These are phyloP conservation scores for Entophlyctis helioformis DNA, from an alignment of 192 early-diverging fungal species.

Conservation along the genomic window DNA sequence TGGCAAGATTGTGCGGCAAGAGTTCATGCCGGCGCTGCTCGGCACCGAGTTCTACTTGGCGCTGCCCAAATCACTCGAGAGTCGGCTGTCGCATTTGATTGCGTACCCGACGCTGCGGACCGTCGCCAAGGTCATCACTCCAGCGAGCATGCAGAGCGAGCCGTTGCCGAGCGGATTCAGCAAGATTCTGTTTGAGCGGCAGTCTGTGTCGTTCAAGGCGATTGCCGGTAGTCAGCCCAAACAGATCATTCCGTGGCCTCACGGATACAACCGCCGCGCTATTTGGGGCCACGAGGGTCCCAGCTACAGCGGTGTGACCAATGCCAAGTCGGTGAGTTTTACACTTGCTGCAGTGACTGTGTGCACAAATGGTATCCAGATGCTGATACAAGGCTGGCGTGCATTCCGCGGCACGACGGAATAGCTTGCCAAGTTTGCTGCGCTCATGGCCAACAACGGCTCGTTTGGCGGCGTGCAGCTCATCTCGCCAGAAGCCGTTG, in stretches of 20 bases:
- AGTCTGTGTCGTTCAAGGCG: conserved; percentile 14
- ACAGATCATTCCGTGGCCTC: conserved; percentile 22
- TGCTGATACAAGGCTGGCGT: no score
- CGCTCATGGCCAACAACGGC: conserved; percentile 49
- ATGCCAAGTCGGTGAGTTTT: conserved; percentile 29
- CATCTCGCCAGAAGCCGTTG: conserved; percentile 12
- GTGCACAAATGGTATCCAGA: no score
- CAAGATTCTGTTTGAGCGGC: conserved; percentile 17
- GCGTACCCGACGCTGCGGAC: conserved; percentile 29
- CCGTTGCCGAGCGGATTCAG: conserved; percentile 7
- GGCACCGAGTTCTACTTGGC: conserved; percentile 45
- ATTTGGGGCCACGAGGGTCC: conserved; percentile 27
- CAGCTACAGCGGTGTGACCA: conserved; percentile 42
- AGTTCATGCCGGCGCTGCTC: conserved; percentile 37
- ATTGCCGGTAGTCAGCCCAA: conserved; percentile 10
- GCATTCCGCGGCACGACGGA: no score
- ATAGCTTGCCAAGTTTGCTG: conserved; percentile 40
- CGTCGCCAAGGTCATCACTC: conserved; percentile 35
- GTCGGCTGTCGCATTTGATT: conserved; percentile 28
- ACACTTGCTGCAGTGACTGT: no score
- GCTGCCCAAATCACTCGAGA: conserved; percentile 14
- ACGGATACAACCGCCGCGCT: conserved; percentile 19
- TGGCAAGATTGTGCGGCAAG: conserved; percentile 43
- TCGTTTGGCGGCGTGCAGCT: conserved; percentile 16
- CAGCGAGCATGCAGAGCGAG: conserved; percentile 13